Evolutionary conservation across 2,329 filamentous ascomycete species (phyloP).

Genomic region (Proliferodiscus dingleyae): DNA sequence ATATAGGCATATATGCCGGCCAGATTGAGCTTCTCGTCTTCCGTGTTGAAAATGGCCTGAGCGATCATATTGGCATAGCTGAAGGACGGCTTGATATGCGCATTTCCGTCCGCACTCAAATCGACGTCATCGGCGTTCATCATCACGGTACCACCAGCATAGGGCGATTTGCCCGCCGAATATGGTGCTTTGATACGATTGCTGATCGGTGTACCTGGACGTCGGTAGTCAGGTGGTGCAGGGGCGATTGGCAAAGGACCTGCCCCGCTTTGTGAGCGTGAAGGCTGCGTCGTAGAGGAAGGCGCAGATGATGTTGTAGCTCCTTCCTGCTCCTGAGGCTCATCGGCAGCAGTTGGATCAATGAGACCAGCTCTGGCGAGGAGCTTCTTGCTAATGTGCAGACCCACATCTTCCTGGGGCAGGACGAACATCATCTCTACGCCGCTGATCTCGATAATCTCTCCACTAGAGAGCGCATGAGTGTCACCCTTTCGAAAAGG

Average conservation of each 20-base stretch:
- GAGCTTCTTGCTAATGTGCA: conserved; percentile 65
- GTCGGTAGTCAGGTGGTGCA: conserved; percentile 54
- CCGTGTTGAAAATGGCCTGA: conserved; percentile 84
- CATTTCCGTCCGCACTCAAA: conserved; percentile 75
- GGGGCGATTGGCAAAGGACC: conserved; percentile 49
- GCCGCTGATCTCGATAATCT: conserved; percentile 85
- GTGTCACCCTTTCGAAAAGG: conserved; percentile 61
- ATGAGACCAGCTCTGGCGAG: conserved; percentile 61
- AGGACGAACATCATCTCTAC: conserved; percentile 99
- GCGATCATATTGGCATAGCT: conserved; percentile 97
- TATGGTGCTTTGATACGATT: conserved; percentile 20
- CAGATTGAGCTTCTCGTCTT: conserved; percentile 83
- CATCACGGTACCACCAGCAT: conserved; percentile 37
- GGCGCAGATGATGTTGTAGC: conserved; percentile 5
- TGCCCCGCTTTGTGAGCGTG: conserved; percentile 18
- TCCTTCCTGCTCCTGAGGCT: conserved; percentile 13
- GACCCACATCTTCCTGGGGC: conserved; percentile 63
- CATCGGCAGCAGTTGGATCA: conserved; percentile 22
- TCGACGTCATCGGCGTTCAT: conserved; percentile 57
- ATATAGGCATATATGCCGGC: conserved; percentile 94
- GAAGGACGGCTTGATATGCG: conserved; percentile 90
- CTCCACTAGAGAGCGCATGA: conserved; percentile 71
- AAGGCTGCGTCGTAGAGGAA: neutral
- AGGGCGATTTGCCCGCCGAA: conserved; percentile 27
- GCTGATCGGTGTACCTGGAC: conserved; percentile 51